Evolutionary conservation across 768 basidiomycete genomes (phyloP), one percentile per base, ranked within the genome.

Genomic region (Roridomyces roridus): DNA sequence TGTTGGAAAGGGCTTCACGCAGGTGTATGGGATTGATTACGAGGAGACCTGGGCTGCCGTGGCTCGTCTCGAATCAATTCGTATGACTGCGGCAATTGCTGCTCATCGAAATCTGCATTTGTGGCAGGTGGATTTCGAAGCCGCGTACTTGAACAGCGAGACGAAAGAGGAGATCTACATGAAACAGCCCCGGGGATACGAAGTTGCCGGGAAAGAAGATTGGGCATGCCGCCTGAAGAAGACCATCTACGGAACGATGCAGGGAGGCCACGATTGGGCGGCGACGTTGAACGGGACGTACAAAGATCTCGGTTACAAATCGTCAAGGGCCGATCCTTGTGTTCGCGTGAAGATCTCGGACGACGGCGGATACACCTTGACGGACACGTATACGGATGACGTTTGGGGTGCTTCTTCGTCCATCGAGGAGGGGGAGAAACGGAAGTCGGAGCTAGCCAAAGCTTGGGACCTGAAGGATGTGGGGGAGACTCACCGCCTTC

Each of bases 91-190:
- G n/a, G n/a, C n/a, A n/a, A n/a, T n/a, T n/a, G n/a, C n/a, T n/a
- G 50, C 46, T 0, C 41, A 45, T 1, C 26, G 44, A 15, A 28
- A 36, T 4, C 55, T 61, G 4, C 14, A 25, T 4, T 36, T 47
- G 6, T 46, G n/a, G 15, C 48, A 51, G 21, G 28, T 70, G 14
- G 67, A 70, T 12, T 51, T 70, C 18, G 49, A 46, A 2, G 52
- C 54, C 4, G 67, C 63, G 2, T 70, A 66, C 47, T 63, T 70
- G 0, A 64, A 70, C 46, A 68, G 68, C 15, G 51, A 60, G 2
- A 51, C 66, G 1, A 54, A 68, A 9, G 57, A 64, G 18, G 53
- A 62, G n/a, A 54, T 70, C 45, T 68, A 65, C 31, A 70, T 70
- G 69, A 20, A 49, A 20, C 67, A 65, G 34, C 65, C 65, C 1